Percentiles rank a stretch among this genome's conserved stretches.
Conservation (phyloP, 169 alveolate genomes). For the Theileria equi region DNA sequence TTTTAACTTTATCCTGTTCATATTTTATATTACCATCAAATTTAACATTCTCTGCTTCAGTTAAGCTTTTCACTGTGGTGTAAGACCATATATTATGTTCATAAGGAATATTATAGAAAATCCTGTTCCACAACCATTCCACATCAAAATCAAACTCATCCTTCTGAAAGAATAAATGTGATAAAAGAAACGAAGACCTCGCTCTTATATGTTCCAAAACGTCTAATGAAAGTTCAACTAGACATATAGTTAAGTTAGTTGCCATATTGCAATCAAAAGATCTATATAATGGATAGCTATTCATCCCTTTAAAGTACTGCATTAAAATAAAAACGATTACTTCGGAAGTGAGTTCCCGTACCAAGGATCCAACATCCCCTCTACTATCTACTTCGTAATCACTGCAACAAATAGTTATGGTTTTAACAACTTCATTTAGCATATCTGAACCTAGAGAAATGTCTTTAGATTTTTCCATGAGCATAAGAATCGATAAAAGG, state of each 20-base stretch:
- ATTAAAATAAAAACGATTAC: slow-evolving; percentile 21
- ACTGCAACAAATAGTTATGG: slow-evolving; percentile 25
- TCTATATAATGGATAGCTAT: background rate
- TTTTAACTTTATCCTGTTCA: background rate
- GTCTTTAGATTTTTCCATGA: background rate
- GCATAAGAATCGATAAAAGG: slow-evolving; percentile 9
- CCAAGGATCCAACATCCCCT: slow-evolving; percentile 66
- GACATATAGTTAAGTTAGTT: slow-evolving; percentile 8
- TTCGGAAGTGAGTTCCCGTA: slow-evolving; percentile 50
- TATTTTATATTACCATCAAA: too few relatives aligned
- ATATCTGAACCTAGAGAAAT: background rate
- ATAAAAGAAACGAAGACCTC: slow-evolving; percentile 38
- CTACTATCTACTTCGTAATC: slow-evolving; percentile 49
- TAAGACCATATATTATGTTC: slow-evolving; percentile 35
- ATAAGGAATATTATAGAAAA: slow-evolving; percentile 29
- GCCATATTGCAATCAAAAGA: background rate
- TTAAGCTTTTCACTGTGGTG: too few relatives aligned
- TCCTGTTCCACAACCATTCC: slow-evolving; percentile 47
- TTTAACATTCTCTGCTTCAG: too few relatives aligned
- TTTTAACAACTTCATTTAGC: slow-evolving; percentile 1
- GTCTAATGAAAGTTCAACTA: slow-evolving; percentile 33
- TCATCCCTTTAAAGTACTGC: background rate
- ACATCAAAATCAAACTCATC: slow-evolving; percentile 13
- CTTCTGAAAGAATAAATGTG: slow-evolving; percentile 25
- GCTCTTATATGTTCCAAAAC: slow-evolving; percentile 47